phyloP scores from a whole-genome alignment of 2,329 filamentous ascomycete species.

The Aspergillus niger region DNA sequence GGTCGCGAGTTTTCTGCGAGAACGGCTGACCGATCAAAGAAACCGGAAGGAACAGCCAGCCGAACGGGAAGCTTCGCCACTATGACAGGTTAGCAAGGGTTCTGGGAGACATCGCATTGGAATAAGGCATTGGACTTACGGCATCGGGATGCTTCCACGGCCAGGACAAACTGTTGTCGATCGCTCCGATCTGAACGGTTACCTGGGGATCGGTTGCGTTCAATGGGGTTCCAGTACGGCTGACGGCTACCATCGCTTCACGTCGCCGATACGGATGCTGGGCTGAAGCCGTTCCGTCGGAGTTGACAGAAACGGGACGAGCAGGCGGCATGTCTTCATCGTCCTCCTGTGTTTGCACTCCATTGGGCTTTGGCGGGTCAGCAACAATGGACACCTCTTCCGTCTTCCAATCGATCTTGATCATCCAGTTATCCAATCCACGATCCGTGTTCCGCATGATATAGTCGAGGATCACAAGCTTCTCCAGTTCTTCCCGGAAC shows the following conservation, averaged over 20 bases:
- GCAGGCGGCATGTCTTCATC: conserved; percentile 53
- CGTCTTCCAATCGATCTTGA: conserved; percentile 85
- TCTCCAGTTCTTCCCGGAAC: conserved; percentile 93
- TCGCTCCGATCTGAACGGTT: conserved; percentile 79
- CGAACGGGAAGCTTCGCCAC: conserved; percentile 90
- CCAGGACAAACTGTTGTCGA: conserved; percentile 97
- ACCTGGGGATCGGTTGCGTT: conserved; percentile 52
- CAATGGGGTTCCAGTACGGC: conserved; percentile 57
- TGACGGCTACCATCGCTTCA: conserved; percentile 78
- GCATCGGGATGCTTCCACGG: conserved; percentile 99
- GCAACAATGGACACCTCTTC: conserved; percentile 83
- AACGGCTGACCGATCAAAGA: conserved; percentile 96
- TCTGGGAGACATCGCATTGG: neutral
- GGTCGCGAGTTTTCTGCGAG: conserved; percentile 86
- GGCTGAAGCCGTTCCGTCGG: conserved; percentile 40
- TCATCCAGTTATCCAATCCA: conserved; percentile 99
- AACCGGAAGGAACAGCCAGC: conserved; percentile 96
- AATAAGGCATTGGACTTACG: conserved; percentile 44
- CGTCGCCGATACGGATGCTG: conserved; percentile 73
- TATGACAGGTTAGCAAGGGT: conserved; percentile 34
- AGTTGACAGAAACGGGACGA: conserved; percentile 62
- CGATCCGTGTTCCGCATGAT: conserved; percentile 99
- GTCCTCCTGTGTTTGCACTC: conserved; percentile 47
- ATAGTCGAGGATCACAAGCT: conserved; percentile 95
- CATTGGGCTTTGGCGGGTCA: conserved; percentile 72